Evolutionary conservation across 1,284 basidiomycete species (phyloP), one percentile per base, ranked within the genome.

Genomic region (Apiotrichum akiyoshidainum): DNA sequence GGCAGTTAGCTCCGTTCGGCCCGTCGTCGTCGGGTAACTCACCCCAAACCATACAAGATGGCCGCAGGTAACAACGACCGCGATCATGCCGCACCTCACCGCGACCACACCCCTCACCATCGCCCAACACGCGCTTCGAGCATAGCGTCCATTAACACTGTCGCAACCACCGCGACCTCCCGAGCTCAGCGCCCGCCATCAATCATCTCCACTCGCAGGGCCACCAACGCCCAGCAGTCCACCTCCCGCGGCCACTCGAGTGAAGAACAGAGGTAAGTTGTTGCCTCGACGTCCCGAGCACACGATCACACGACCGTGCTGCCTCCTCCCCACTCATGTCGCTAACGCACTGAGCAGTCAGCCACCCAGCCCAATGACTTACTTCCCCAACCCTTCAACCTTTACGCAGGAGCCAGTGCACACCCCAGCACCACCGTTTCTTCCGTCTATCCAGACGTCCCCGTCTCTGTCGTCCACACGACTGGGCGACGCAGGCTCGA

Each of bases 341-440:
- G 48, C 54, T 42, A 10, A 49, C 54, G 17, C 31, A 35, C 46
- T 33, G n/a, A 31, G 37, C 52, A 67, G 68, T 42, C 61, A 61
- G 49, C 68, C 69, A 2, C 61, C 68, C 9, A 72, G 70, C 11
- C 73, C 73, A 10, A 72, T 75, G 50, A 74, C 73, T 14, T 74
- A 75, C 58, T 75, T 75, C 45, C 73, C 73, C 37, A 72, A 71
- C 55, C 73, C 71, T 12, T 72, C 72, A 16, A 65, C 72, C 1
- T 73, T 73, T 52, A 58, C 63, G 16, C 50, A 55, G 26, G 60
- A 64, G 44, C 51, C 68, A 1, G 57, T 41, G 17, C 40, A 41
- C 16, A 41, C 42, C 19, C 42, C 42, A 1, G 65, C 39, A 6
- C 22, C 42, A 5, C 41, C 46, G 19, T 26, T 53, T 37, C 26